Percentiles rank a stretch among this genome's conserved stretches.
Conservation (phyloP, 208 protist genomes). For the Trypanosoma platydactyli region DNA sequence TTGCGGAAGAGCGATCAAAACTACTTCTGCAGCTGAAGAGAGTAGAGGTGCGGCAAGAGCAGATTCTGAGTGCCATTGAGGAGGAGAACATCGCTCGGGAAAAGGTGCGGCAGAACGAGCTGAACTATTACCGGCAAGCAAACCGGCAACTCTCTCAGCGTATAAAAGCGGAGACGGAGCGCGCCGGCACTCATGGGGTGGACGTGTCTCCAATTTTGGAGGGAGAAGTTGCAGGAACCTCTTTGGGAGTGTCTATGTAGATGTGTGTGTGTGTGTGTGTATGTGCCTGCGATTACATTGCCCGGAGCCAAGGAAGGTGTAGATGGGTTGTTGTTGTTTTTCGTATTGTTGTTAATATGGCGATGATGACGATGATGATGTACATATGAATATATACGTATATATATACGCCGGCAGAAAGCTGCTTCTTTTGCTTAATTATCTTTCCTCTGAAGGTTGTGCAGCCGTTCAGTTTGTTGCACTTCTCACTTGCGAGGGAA, state of each 20-base stretch:
- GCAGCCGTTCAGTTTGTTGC: too few species aligned
- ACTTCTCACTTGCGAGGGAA: not conserved
- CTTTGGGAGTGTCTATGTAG: not conserved
- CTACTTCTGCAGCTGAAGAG: slow-evolving; percentile 43
- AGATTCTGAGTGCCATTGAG: slow-evolving; percentile 33
- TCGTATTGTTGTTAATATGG: not conserved
- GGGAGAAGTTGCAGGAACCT: not conserved
- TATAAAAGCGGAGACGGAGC: slow-evolving; percentile 85
- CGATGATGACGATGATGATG: not conserved
- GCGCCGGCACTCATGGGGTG: slow-evolving; percentile 33
- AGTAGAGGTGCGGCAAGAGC: slow-evolving; percentile 28
- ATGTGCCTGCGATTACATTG: not conserved
- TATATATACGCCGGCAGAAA: too few species aligned
- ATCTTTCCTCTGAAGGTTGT: too few species aligned
- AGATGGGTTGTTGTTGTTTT: not conserved
- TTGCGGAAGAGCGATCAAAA: slow-evolving; percentile 35
- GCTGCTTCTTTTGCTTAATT: too few species aligned
- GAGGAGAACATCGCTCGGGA: slow-evolving; percentile 44
- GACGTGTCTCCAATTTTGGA: not conserved
- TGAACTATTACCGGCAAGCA: slow-evolving; percentile 93
- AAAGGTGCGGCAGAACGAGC: slow-evolving; percentile 94
- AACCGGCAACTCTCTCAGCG: slow-evolving; percentile 94
- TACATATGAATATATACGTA: not conserved
- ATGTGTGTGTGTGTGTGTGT: not conserved
- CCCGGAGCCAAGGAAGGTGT: not conserved